Evolutionary conservation across 192 early-diverging fungal species (phyloP).

Genomic region (Helicostylum pulchrum): DNA sequence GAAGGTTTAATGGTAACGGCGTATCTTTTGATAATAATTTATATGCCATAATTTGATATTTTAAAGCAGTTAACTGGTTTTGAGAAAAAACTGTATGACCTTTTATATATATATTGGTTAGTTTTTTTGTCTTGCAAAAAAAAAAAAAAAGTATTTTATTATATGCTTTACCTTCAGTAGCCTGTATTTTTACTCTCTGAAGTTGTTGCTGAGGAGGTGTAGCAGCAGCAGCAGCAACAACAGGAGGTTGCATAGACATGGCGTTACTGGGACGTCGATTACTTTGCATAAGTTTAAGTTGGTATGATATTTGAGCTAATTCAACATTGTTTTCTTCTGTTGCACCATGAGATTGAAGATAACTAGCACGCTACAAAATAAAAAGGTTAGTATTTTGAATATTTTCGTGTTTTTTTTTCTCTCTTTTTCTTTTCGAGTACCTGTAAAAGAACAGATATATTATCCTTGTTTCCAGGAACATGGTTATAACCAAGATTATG

Average conservation of each 20-base stretch:
- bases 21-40: slow-evolving; percentile 77
- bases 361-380: slow-evolving; percentile 32
- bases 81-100: slow-evolving; percentile 39
- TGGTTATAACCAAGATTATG: no score
- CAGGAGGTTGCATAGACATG: slow-evolving; percentile 28
- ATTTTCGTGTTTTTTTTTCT: no score
- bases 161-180: not conserved
- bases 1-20: slow-evolving; percentile 69
- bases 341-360: slow-evolving; percentile 62
- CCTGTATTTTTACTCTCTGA: slow-evolving; percentile 14
- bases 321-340: slow-evolving; percentile 77
- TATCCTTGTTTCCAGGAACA: not conserved
- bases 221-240: slow-evolving; percentile 31
- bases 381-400: no score
- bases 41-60: slow-evolving; percentile 83
- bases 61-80: slow-evolving; percentile 66
- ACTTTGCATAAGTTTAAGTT: slow-evolving; percentile 47
- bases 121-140: not conserved
- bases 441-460: not conserved
- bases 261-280: slow-evolving; percentile 19
- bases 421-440: not conserved
- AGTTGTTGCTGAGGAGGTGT: slow-evolving; percentile 15
- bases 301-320: slow-evolving; percentile 62
- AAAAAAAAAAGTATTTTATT: not conserved
- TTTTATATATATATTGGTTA: not conserved